These are phyloP conservation scores for Talaromyces ruber DNA, from an alignment of 495 filamentous ascomycete genomes.

Conservation along the genomic window DNA sequence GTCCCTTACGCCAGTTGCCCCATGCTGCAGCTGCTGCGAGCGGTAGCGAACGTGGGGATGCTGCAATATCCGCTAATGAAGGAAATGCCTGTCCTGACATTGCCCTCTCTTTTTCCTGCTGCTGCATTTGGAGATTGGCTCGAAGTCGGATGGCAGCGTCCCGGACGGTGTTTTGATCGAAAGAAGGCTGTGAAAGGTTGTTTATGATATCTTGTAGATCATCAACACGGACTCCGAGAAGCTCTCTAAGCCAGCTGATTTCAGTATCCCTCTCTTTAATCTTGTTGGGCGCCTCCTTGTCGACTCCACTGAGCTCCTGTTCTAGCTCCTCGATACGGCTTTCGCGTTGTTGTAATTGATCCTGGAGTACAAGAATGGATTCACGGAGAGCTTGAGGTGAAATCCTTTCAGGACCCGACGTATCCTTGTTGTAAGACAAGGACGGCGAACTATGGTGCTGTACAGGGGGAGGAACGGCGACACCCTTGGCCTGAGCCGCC, in stretches of 20 bases:
- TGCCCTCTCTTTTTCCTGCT: slow-evolving; percentile 79
- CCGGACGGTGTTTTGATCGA: slow-evolving; percentile 66
- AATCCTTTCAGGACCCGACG: slow-evolving; percentile 69
- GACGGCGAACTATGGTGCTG: slow-evolving; percentile 34
- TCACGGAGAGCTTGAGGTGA: slow-evolving; percentile 91
- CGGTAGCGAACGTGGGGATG: slow-evolving; percentile 71
- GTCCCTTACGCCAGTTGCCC: slow-evolving; percentile 71
- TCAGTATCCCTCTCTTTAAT: slow-evolving; percentile 87
- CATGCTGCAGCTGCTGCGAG: slow-evolving; percentile 77
- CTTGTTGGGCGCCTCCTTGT: slow-evolving; percentile 67
- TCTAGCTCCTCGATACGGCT: slow-evolving; percentile 80
- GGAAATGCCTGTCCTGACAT: slow-evolving; percentile 40
- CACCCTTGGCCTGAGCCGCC: slow-evolving; percentile 61
- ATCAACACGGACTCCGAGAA: slow-evolving; percentile 80
- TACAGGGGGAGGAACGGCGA: slow-evolving; percentile 17
- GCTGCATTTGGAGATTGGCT: slow-evolving; percentile 95
- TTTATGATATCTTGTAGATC: slow-evolving; percentile 89
- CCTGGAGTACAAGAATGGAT: slow-evolving; percentile 90
- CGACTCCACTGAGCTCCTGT: slow-evolving; percentile 53
- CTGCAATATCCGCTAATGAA: slow-evolving; percentile 51
- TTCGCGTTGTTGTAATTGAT: slow-evolving; percentile 92
- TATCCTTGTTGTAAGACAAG: slow-evolving; percentile 30
- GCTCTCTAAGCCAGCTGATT: slow-evolving; percentile 88
- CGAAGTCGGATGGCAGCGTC: slow-evolving; percentile 89
- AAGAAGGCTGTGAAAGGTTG: slow-evolving; percentile 62